Percentiles rank a stretch among this genome's conserved stretches.
These are phyloP conservation scores for Fraxinus latifolia DNA, from an alignment of 305 asterid genomes.

Conservation along the genomic window DNA sequence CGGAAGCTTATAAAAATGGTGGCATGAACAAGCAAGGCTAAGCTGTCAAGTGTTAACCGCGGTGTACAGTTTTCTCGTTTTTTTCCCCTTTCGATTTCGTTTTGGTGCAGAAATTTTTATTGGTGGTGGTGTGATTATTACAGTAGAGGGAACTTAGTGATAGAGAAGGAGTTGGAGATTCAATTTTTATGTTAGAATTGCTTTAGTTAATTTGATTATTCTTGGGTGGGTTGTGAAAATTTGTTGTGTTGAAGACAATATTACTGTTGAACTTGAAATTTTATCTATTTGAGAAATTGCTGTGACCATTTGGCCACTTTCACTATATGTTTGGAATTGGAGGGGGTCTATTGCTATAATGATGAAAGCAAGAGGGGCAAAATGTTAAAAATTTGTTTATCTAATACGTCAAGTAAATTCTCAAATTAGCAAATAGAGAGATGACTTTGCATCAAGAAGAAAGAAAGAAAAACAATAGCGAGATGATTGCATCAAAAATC, in stretches of 20 bases:
- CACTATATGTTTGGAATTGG: background rate
- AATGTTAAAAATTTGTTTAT: background rate
- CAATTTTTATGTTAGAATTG: conserved; percentile 22
- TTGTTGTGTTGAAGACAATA: background rate
- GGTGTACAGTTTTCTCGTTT: conserved; percentile 48
- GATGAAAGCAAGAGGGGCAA: background rate
- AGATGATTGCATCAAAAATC: no score
- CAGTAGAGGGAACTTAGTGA: conserved; percentile 34
- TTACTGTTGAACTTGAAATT: background rate
- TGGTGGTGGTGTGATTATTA: conserved; percentile 34
- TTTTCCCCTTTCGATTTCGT: conserved; percentile 3
- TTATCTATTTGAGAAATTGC: background rate
- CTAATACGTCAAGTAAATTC: background rate
- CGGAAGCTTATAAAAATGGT: conserved; percentile 22
- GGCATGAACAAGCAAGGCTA: conserved; percentile 12
- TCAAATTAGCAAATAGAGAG: background rate
- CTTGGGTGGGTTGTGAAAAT: conserved; percentile 29
- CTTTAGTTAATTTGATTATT: conserved; percentile 27
- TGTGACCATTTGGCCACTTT: background rate
- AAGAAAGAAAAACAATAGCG: no score
- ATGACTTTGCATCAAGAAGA: no score
- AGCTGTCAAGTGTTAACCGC: conserved; percentile 28
- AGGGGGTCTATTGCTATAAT: background rate
- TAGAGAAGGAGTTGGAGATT: conserved; percentile 30
- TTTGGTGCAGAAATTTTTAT: conserved; percentile 25